phyloP scores from a whole-genome alignment of 2,329 filamentous ascomycete species.

The Pestalotiopsis sp. region DNA sequence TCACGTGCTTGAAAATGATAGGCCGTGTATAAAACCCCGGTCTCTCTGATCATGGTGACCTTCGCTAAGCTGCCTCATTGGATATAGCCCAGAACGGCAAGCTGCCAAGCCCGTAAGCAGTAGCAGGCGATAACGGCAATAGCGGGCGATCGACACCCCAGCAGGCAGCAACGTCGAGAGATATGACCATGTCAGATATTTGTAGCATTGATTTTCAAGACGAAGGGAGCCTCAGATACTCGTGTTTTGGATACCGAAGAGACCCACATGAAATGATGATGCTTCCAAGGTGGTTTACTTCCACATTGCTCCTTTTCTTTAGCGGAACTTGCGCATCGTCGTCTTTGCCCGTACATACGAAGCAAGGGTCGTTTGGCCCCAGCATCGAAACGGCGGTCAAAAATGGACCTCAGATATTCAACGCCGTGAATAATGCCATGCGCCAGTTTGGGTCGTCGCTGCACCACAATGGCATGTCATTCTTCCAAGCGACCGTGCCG shows the following conservation, averaged over 20 bases:
- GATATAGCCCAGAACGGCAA: neutral
- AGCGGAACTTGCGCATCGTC: neutral
- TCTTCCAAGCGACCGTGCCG: slow-evolving; percentile 68
- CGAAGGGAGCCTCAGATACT: neutral
- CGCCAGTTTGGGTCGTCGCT: slow-evolving; percentile 74
- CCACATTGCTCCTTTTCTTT: neutral
- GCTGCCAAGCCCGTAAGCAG: neutral
- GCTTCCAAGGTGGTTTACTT: neutral
- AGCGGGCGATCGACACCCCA: neutral
- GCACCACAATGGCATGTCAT: slow-evolving; percentile 75
- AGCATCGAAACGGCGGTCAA: slow-evolving; percentile 37
- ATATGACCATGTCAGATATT: neutral
- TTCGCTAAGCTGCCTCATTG: neutral
- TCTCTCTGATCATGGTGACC: neutral
- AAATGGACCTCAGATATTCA: slow-evolving; percentile 71
- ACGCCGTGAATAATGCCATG: slow-evolving; percentile 70
- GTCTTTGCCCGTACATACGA: neutral
- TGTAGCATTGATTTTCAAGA: neutral
- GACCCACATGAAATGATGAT: neutral
- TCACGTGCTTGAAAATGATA: no score
- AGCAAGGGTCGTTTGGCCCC: slow-evolving; percentile 29
- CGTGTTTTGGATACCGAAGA: neutral
- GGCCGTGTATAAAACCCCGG: neutral
- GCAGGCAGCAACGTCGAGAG: neutral
- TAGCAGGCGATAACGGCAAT: neutral